Conservation (phyloP, 257 asterid genomes). For the Ligustrum vulgare region DNA sequence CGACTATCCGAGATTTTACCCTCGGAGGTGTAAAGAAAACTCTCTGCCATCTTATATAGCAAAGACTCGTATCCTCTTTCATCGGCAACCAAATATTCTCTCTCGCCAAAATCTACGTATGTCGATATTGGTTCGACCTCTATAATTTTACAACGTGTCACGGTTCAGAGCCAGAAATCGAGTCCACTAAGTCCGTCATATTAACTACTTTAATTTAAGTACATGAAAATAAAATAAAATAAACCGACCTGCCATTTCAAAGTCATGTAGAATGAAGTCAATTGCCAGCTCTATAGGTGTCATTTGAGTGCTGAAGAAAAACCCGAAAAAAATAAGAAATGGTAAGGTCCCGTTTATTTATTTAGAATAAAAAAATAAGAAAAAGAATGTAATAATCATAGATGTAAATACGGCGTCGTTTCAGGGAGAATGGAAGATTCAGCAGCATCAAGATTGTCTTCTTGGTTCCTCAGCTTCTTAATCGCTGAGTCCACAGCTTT, state of each 20-base stretch:
- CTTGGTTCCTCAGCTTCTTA: conserved; percentile 34
- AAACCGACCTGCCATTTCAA: conserved; percentile 92
- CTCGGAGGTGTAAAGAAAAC: conserved; percentile 52
- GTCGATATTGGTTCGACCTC: conserved; percentile 98
- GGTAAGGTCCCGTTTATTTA: background rate
- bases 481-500: conserved; percentile 57
- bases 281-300: conserved; percentile 93
- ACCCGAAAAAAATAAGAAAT: background rate
- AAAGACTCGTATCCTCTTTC: conserved; percentile 90
- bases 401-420: background rate
- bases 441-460: conserved; percentile 25
- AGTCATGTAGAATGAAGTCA: conserved; percentile 91
- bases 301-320: conserved; percentile 48
- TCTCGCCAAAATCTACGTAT: conserved; percentile 82
- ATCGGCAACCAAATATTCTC: conserved; percentile 81
- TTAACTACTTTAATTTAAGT: too few relatives aligned
- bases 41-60: conserved; percentile 65
- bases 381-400: background rate
- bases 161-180: background rate
- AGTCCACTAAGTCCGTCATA: background rate
- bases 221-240: conserved; percentile 14
- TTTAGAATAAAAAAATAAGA: background rate
- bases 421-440: conserved; percentile 32
- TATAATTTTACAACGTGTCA: conserved; percentile 16
- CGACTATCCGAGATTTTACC: conserved; percentile 66